Evolutionary conservation across 169 alveolate genomes (phyloP).

Genomic region (Theileria parva): DNA sequence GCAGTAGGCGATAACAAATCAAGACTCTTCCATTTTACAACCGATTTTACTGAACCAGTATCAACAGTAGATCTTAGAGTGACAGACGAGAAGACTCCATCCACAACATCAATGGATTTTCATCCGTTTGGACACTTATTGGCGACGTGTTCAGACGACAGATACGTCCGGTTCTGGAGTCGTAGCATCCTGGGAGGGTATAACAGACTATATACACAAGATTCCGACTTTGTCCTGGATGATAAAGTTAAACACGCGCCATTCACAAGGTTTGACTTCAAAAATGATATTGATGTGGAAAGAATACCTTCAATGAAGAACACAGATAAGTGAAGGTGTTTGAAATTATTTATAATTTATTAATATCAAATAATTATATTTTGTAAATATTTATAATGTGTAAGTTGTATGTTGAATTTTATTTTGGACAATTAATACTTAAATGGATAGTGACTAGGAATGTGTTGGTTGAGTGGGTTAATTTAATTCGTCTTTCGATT

Average conservation of each 20-base stretch:
- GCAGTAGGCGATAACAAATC: constrained; percentile 79
- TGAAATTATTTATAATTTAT: background rate
- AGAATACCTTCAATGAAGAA: constrained; percentile 44
- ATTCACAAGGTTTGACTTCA: constrained; percentile 60
- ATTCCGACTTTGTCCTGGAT: constrained; percentile 26
- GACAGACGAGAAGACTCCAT: constrained; percentile 67
- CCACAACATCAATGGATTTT: constrained; percentile 81
- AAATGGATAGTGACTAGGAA: background rate
- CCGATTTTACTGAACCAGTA: constrained; percentile 66
- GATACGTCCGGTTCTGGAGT: constrained; percentile 78
- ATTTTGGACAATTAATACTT: background rate
- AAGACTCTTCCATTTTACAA: constrained; percentile 70
- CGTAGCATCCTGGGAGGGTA: constrained; percentile 69
- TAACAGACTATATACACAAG: constrained; percentile 64
- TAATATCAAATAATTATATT: too few species aligned
- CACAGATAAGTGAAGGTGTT: background rate
- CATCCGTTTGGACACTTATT: constrained; percentile 87
- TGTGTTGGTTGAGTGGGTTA: background rate
- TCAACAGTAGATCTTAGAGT: constrained; percentile 60
- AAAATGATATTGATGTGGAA: constrained; percentile 65
- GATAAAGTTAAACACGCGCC: constrained; percentile 64
- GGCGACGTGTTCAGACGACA: constrained; percentile 84
- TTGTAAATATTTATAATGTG: too few species aligned
- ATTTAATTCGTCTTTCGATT: background rate
- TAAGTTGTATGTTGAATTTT: too few species aligned